Base-by-base conservation (phyloP, 306 rosid species). In the Potentilla sterilis region DNA sequence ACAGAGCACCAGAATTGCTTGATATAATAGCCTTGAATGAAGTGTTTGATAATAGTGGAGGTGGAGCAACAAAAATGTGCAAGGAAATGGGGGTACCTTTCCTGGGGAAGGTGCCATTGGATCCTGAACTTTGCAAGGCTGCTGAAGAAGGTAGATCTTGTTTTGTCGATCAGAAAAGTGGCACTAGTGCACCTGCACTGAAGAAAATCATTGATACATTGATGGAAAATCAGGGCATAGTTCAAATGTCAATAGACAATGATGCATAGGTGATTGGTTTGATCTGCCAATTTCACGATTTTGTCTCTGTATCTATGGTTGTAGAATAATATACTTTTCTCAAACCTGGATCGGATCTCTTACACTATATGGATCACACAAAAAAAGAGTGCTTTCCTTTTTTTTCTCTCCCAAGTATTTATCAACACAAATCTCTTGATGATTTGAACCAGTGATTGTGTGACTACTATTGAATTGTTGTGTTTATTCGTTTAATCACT, bases 101-200 rank as follows among this genome's bases (percentile, higher is more conserved):
- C 85, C 86, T 95, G 34, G 98, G 98, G 70, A 89, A 86, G 81
- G 93, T 95, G 72, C 98, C 98, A 15, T 73, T 95, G 81, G 98
- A 95, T 52, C 98, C 98, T 9, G 82, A 80, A 85, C 97, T 92
- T 61, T 87, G 98, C 70, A 95, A 92, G 88, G 98, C 92, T 9
- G 93, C 98, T 5, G 98, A 95, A 81, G 96, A 87, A 79, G 98
- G 98, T 37, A 83, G 89, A 69, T 95, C 98, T 44, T 95, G 98
- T 80, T 95, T 95, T 78, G 69, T 51, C 72, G 91, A 86, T 73
- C 86, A 87, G 64, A 83, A 74, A 47, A 82, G 93, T 58, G 85
- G 84, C 67, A 83, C 72, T 40, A 87, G 96, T 73, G 96, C 97
- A 54, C 82, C 95, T 42, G 96, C 96, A 18, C 75, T 95, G 80